A percentile compares a stretch with the other conserved stretches of the same genome.
These are phyloP conservation scores for Plasmopara muralis DNA, from an alignment of 352 stramenopile species.

Conservation along the genomic window DNA sequence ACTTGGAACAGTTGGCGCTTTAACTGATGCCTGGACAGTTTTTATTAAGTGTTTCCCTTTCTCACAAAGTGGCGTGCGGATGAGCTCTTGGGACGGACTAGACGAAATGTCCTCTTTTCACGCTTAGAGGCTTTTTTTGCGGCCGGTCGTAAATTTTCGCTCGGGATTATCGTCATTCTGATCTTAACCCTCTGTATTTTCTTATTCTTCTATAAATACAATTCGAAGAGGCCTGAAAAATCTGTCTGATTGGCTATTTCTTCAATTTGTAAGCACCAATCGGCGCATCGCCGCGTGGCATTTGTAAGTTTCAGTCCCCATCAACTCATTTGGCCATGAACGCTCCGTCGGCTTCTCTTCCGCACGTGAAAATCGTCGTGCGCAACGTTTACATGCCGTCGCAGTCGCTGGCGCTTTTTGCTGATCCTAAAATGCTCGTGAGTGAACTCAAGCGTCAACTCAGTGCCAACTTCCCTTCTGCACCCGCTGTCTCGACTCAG, in stretches of 20 bases:
- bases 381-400: constrained; percentile 74
- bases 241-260: neutral
- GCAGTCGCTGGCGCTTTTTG: constrained; percentile 43
- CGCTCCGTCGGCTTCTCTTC: neutral
- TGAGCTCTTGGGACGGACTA: no score
- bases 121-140: no score
- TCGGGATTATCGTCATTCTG: no score
- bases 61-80: no score
- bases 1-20: no score
- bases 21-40: no score
- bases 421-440: constrained; percentile 31
- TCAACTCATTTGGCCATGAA: constrained; percentile 17
- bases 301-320: constrained; percentile 13
- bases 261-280: constrained; percentile 3
- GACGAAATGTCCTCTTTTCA: no score
- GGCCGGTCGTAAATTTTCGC: no score
- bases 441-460: constrained; percentile 59
- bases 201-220: neutral
- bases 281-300: constrained; percentile 15
- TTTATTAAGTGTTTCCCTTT: no score
- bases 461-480: constrained; percentile 35
- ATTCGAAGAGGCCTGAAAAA: neutral
- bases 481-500: constrained; percentile 44
- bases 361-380: constrained; percentile 56
- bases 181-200: neutral